Evolutionary conservation across 441 rosid species (phyloP), one percentile per base, ranked within the genome.

Genomic region (Pelargonium citronellum): DNA sequence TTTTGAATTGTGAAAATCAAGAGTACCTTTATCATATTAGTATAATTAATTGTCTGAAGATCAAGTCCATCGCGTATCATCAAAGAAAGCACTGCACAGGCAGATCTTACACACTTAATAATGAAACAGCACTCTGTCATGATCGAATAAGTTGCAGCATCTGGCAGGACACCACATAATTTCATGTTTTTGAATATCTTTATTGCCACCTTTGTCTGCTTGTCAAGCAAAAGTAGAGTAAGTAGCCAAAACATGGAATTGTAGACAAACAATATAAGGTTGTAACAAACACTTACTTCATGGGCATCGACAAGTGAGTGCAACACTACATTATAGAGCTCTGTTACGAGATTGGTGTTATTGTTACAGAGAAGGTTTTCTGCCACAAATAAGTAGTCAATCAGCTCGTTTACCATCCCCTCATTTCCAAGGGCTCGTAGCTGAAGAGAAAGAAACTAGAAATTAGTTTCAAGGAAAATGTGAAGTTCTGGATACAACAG

Each of bases 361-460:
- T 49, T 72, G 17, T 58, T 74, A 76, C 8, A 43, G 70, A 83
- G 81, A 71, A 79, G 80, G 71, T 78, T 80, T 76, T 89, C 91
- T 47, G 88, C 90, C 70, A 34, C 67, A 19, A 64, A 80, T 46
- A 95, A 79, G 82, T 82, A 80, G 19, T 73, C 78, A 47, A 90
- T 74, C 80, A 90, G 78, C 81, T 91, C 87, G 41, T 71, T 71
- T 74, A 76, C 79, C 97, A 91, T 85, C 71, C 91, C 98, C 83
- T 87, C 98, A 64, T 81, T 75, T 75, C 97, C 96, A 66, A 91
- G 85, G 47, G 88, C 95, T 81, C 78, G 84, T 67, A 95, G 85
- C 98, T 95, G 82, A 73, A 71, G 73, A 70, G 51, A 69, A 68
- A 15, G 62, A 74, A 67, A 68, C 73, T 20, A 67, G 65, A 30